These are phyloP conservation scores for Xylariales sp. DNA, from an alignment of 2,329 filamentous ascomycete species.

Conservation along the genomic window DNA sequence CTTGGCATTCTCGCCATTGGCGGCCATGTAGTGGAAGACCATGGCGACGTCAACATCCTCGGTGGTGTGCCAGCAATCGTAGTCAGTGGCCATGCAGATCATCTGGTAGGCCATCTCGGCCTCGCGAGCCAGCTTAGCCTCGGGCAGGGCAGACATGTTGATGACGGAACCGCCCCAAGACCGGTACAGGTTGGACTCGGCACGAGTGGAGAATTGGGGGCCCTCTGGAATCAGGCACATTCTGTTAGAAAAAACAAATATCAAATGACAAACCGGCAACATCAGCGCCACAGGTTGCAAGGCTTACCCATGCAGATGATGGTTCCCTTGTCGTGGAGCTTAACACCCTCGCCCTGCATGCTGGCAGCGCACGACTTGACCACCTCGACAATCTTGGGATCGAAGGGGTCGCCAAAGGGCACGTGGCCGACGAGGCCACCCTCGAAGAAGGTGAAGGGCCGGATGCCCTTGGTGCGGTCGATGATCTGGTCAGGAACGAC, in stretches of 20 bases:
- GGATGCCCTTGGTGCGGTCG: slow-evolving; percentile 91
- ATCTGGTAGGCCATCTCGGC: slow-evolving; percentile 97
- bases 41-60: slow-evolving; percentile 91
- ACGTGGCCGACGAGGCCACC: slow-evolving; percentile 89
- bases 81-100: slow-evolving; percentile 99
- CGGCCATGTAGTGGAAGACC: slow-evolving; percentile 95
- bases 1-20: slow-evolving; percentile 84
- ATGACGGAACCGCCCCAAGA: slow-evolving; percentile 91
- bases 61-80: slow-evolving; percentile 91
- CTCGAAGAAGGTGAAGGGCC: slow-evolving; percentile 95
- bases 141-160: slow-evolving; percentile 95
- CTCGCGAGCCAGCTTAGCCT: slow-evolving; percentile 93
- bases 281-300: too few relatives aligned
- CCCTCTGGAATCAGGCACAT: too few relatives aligned
- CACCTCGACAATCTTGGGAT: slow-evolving; percentile 69
- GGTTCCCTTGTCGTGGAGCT: slow-evolving; percentile 77
- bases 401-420: slow-evolving; percentile 94
- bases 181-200: slow-evolving; percentile 93
- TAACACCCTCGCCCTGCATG: slow-evolving; percentile 79
- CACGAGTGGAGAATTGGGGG: slow-evolving; percentile 95
- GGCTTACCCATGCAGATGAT: slow-evolving; percentile 84
- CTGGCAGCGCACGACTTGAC: slow-evolving; percentile 71
- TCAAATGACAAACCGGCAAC: too few relatives aligned
- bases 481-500: slow-evolving; percentile 95
- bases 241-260: too few relatives aligned